Conservation (phyloP, 805 yeast species). For the Metschnikowia amazonensis region DNA sequence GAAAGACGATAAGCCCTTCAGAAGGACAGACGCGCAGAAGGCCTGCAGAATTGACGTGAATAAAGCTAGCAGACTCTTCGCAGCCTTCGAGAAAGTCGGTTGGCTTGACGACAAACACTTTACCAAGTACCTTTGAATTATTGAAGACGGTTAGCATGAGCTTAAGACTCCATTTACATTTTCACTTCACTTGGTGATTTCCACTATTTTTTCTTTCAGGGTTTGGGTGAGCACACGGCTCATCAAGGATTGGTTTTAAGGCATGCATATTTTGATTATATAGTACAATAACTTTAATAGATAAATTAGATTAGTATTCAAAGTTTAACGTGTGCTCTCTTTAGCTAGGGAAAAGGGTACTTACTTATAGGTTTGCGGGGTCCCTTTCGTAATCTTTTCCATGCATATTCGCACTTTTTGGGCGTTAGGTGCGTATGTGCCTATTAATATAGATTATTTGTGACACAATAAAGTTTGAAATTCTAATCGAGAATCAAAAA, state of each 20-base stretch:
- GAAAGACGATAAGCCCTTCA: slow-evolving; percentile 69
- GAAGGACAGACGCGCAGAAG: slow-evolving; percentile 97
- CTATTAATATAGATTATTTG: background rate
- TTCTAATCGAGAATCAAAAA: background rate
- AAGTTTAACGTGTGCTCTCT: no score
- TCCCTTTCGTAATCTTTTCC: background rate
- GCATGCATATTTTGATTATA: background rate
- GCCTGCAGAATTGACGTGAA: slow-evolving; percentile 97
- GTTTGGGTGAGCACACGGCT: slow-evolving; percentile 1
- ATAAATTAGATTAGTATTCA: no score
- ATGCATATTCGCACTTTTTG: background rate
- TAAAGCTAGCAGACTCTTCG: slow-evolving; percentile 87
- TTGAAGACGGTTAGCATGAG: background rate
- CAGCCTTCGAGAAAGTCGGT: slow-evolving; percentile 87
- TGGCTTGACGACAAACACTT: slow-evolving; percentile 83
- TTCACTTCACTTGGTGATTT: slow-evolving; percentile 8
- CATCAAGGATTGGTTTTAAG: slow-evolving; percentile 3
- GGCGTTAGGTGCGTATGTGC: background rate
- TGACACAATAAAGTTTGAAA: background rate
- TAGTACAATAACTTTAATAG: no score
- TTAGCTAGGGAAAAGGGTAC: background rate
- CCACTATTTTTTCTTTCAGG: slow-evolving; percentile 1
- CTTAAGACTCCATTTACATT: background rate
- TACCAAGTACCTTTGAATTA: slow-evolving; percentile 15
- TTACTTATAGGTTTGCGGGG: background rate